Base-by-base conservation (phyloP, 2,329 filamentous ascomycete genomes). In the Gnomoniopsis sp. region DNA sequence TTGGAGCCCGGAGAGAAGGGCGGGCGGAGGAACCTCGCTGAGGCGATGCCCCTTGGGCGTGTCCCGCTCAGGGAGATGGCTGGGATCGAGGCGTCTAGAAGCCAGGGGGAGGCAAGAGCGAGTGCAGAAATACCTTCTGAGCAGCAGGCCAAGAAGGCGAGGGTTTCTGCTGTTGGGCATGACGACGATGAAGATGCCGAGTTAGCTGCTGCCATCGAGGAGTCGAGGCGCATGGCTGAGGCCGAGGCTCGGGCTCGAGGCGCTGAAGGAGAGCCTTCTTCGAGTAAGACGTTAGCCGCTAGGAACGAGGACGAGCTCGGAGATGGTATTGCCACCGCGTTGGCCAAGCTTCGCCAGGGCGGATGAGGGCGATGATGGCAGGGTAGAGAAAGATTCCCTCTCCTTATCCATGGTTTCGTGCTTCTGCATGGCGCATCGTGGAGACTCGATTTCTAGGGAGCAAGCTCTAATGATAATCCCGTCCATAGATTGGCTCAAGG, bases 241-340 rank as follows among this genome's bases (percentile, higher is more conserved):
- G 61, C 67, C 57, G 72, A 70, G 52, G 64, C 64, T 53, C 48
- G 62, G 62, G 64, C 48, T 60, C 64, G 57, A 48, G 63, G 49
- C 55, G 12, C 10, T 2, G 46, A 60, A 33, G 62, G 53, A 58
- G 36, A 38, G 51, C 7, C 55, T 62, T 34, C 68, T 55, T 57
- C 65, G 49, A 30, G 53, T 33, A 34, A 17, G 47, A 14, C 47
- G 3, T 33, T 38, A 1, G 30, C 59, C 8, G 43, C 65, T 21
- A 64, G 63, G 44, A 71, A 69, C 61, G 72, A 74, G 38, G 76
- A 81, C 6, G 71, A 78, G 34, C 71, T 88, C 6, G 79, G 78
- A 60, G 83, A 78, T 49, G 84, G 86, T 2, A 72, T 88, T 49
- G 83, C 85, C 49, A 83, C 82, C 34, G 86, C 86, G 17, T 67